Evolutionary conservation across 495 filamentous ascomycete genomes (phyloP), one percentile per base, ranked within the genome.

Genomic region (Penicillium parvum): DNA sequence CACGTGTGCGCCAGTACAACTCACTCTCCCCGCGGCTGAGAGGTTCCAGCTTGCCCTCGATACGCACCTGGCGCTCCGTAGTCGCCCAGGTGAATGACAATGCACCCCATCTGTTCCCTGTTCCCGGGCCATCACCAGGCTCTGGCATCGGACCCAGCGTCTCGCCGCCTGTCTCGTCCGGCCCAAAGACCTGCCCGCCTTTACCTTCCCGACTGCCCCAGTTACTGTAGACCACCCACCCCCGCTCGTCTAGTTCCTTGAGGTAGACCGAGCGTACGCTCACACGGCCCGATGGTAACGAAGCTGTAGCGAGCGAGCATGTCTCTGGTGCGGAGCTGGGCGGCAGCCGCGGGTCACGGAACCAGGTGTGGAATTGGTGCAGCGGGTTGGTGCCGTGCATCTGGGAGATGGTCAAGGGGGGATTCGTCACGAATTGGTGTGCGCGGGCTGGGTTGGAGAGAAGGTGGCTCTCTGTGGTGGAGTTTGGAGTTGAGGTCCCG

Each of bases 211-310:
- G 60, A 49, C 70, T 96, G 20, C 75, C 90, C 75, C 87, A 94
- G 61, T 97, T 98, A 52, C 79, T 86, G 67, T 97, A 98, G 9
- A 97, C 73, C 18, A 96, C 86, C 64, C 95, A 98, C 9, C 90
- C 90, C 4, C 71, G 66, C 20, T 76, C 64, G 58, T 75, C 72
- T 0, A 75, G 52, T 61, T 90, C 85, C 60, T 98, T 98, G 21
- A 98, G 73, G 64, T 97, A 97, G 39, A 98, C 88, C 45, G 84
- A 76, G 33, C 92, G 86, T 7, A 86, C 79, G 45, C 84, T 88
- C 26, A 96, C 83, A 21, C 84, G 81, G 40, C 92, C 92, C 0
- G 81, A 86, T 14, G 90, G 92, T 4, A 97, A 72, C n/a, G 71
- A 69, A 1, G 92, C 89, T 5, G 91, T 97, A 9, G 92, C 84